Evolutionary conservation across 345 rosid genomes (phyloP).

Genomic region (Populus davidiana): DNA sequence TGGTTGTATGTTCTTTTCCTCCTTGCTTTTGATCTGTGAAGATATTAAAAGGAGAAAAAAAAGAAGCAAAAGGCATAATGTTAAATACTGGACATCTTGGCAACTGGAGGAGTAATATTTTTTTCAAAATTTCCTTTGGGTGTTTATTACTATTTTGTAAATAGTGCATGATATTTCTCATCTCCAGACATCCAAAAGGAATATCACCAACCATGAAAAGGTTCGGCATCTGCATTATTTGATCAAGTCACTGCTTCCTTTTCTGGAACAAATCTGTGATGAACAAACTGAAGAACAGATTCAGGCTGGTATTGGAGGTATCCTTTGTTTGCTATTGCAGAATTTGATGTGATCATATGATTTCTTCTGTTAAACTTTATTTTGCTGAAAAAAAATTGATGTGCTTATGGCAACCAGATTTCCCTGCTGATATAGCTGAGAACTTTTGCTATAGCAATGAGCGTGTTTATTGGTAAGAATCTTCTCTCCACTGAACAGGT

Average conservation of each 20-base stretch:
- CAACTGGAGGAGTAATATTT: not conserved
- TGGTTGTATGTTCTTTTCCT: constrained; percentile 2
- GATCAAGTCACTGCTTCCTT: constrained; percentile 54
- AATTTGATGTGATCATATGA: not conserved
- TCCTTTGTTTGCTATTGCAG: not conserved
- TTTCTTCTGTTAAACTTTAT: constrained; percentile 7
- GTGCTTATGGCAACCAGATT: constrained; percentile 28
- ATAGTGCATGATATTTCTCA: constrained; percentile 9
- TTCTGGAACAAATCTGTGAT: constrained; percentile 45
- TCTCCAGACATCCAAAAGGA: constrained; percentile 55
- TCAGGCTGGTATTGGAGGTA: constrained; percentile 64
- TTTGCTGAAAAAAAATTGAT: constrained; percentile 8
- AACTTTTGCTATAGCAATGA: constrained; percentile 52
- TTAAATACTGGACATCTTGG: not conserved
- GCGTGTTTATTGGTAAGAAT: constrained; percentile 72
- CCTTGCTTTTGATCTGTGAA: not conserved
- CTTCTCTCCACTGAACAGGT: not conserved
- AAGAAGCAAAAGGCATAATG: not conserved
- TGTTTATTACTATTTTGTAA: not conserved
- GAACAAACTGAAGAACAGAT: constrained; percentile 53
- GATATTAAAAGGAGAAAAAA: not conserved
- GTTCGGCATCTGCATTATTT: constrained; percentile 50
- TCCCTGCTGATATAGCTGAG: constrained; percentile 34
- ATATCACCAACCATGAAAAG: constrained; percentile 42
- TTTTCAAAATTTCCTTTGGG: not conserved